phyloP scores from a whole-genome alignment of 1,284 basidiomycete species.

The Ceratobasidium sp. region DNA sequence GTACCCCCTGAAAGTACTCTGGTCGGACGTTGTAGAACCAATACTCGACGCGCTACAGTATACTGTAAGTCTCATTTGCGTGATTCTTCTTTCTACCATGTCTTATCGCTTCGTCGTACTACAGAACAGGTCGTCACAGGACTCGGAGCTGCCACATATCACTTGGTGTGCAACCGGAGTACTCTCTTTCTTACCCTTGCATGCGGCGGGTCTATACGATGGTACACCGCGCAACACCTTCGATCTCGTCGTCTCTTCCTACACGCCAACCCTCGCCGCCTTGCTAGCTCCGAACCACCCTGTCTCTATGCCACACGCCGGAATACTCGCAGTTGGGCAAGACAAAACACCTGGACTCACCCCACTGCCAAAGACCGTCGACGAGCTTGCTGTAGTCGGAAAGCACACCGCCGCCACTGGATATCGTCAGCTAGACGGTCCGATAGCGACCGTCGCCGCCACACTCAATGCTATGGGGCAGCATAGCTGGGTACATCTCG shows the following conservation, averaged over 20 bases:
- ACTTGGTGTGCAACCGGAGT: slow-evolving; percentile 23
- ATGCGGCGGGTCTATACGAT: slow-evolving; percentile 3
- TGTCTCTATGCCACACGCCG: not conserved
- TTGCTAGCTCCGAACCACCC: not conserved
- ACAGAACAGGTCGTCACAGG: not conserved
- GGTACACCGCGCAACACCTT: not conserved
- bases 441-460: not conserved
- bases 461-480: not conserved
- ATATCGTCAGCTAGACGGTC: not conserved
- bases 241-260: slow-evolving; percentile 2
- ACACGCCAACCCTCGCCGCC: not conserved
- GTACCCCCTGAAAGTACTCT: no score
- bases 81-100: no score
- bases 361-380: not conserved
- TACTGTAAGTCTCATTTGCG: no score
- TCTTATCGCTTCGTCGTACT: not conserved
- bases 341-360: not conserved
- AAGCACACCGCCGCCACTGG: no score
- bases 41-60: no score
- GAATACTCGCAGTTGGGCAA: slow-evolving; percentile 6
- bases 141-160: slow-evolving; percentile 13
- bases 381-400: not conserved
- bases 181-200: slow-evolving; percentile 16
- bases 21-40: no score
- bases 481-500: not conserved